Evolutionary conservation across 306 rosid species (phyloP).

Genomic region (Begonia masoniana): DNA sequence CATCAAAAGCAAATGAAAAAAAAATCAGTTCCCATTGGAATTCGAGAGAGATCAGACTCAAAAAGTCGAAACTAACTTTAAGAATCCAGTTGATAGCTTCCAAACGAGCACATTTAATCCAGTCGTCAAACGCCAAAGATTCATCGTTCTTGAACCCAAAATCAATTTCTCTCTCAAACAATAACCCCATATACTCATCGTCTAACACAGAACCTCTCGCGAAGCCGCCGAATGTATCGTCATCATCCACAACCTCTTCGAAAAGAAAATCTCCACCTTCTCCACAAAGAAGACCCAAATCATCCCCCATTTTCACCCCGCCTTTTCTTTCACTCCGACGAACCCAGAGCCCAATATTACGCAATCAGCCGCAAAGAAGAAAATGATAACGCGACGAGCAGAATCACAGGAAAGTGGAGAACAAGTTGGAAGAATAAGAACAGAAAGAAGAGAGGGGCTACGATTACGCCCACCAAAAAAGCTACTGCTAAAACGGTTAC

Average conservation of each 20-base stretch:
- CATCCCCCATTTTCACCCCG: conserved; percentile 21
- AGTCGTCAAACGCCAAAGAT: conserved; percentile 19
- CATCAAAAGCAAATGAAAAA: background rate
- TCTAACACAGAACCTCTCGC: conserved; percentile 19
- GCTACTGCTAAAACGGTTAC: conserved; percentile 21
- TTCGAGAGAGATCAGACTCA: conserved; percentile 13
- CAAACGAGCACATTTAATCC: conserved; percentile 37
- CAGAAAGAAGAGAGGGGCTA: conserved; percentile 11
- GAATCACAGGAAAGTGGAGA: conserved; percentile 7
- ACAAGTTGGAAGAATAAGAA: conserved; percentile 8
- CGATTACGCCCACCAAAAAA: conserved; percentile 14
- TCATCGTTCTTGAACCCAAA: conserved; percentile 31
- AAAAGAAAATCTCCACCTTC: conserved; percentile 25
- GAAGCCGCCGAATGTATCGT: conserved; percentile 7
- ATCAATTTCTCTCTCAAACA: conserved; percentile 39
- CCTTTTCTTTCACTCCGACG: conserved; percentile 3
- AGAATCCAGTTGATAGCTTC: conserved; percentile 70
- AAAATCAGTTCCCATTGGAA: background rate
- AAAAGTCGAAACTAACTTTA: conserved; percentile 34
- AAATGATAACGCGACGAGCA: background rate
- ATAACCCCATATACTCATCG: conserved; percentile 24
- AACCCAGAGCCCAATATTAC: background rate
- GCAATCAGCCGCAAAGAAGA: conserved; percentile 1
- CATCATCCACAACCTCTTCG: conserved; percentile 20
- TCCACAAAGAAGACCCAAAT: conserved; percentile 20